A percentile compares a stretch with the other conserved stretches of the same genome.
Evolutionary conservation across 345 rosid species (phyloP).

Genomic region (Salix viminalis): DNA sequence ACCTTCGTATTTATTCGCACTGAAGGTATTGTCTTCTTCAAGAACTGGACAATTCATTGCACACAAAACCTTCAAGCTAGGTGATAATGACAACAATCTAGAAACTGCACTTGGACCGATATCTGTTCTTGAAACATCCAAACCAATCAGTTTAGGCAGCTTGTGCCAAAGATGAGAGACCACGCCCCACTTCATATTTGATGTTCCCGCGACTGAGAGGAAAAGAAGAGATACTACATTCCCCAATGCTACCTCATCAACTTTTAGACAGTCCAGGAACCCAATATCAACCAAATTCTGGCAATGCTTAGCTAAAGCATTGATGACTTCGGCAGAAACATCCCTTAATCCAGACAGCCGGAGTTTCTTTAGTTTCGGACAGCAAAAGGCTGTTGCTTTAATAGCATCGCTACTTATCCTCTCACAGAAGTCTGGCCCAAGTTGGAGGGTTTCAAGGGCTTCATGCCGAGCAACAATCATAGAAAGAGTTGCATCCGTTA

Average conservation of each 20-base stretch:
- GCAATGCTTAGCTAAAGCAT: conserved; percentile 33
- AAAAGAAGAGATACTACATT: conserved; percentile 28
- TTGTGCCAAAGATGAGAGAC: conserved; percentile 27
- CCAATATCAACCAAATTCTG: conserved; percentile 25
- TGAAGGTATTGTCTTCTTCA: conserved; percentile 22
- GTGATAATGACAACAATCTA: conserved; percentile 18
- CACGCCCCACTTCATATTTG: conserved; percentile 33
- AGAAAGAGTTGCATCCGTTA: conserved; percentile 33
- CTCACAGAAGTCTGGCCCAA: conserved; percentile 32
- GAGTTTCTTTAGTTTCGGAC: conserved; percentile 32
- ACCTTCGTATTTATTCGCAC: conserved; percentile 14
- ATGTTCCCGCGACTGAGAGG: conserved; percentile 33
- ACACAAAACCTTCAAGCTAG: conserved; percentile 23
- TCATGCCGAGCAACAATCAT: conserved; percentile 35
- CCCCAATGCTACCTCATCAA: conserved; percentile 33
- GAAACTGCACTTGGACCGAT: conserved; percentile 14
- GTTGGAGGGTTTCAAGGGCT: conserved; percentile 32
- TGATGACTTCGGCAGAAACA: conserved; percentile 30
- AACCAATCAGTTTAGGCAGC: conserved; percentile 24
- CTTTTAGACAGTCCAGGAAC: conserved; percentile 20
- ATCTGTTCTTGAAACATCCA: conserved; percentile 41
- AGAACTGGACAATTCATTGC: conserved; percentile 31
- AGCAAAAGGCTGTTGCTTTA: conserved; percentile 35
- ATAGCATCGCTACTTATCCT: conserved; percentile 38
- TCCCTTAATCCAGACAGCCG: conserved; percentile 34